These are phyloP conservation scores for Gymnopilus junonius DNA, from an alignment of 768 basidiomycete genomes.

Conservation along the genomic window DNA sequence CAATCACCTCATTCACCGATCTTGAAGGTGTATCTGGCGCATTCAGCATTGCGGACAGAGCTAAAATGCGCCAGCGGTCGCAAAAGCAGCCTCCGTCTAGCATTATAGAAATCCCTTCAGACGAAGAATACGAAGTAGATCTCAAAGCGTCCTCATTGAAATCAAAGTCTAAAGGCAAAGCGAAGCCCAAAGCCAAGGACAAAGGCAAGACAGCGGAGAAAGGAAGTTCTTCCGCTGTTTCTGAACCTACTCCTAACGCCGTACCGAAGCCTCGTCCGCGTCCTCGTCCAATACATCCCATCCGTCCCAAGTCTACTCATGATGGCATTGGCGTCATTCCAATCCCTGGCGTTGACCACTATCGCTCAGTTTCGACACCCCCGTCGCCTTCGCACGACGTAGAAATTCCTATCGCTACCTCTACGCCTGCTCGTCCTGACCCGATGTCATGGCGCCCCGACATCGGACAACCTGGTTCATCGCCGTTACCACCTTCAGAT, in stretches of 20 bases:
- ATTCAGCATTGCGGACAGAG: slow-evolving; percentile 56
- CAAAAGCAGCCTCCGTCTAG: slow-evolving; percentile 30
- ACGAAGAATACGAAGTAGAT: slow-evolving; percentile 40
- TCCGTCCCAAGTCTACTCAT: slow-evolving; percentile 3
- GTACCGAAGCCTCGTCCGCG: slow-evolving; percentile 13
- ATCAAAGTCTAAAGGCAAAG: slow-evolving; percentile 26
- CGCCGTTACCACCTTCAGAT: slow-evolving; percentile 37
- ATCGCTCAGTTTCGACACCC: neutral
- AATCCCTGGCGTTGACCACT: neutral
- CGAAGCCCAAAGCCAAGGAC: slow-evolving; percentile 29
- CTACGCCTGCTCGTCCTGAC: slow-evolving; percentile 3
- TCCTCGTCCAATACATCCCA: slow-evolving; percentile 20
- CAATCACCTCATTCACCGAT: slow-evolving; percentile 6
- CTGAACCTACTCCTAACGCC: neutral
- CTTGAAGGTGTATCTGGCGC: slow-evolving; percentile 18
- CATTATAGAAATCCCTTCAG: slow-evolving; percentile 50
- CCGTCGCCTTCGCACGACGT: slow-evolving; percentile 9
- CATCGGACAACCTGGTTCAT: slow-evolving; percentile 5
- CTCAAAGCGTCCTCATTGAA: slow-evolving; percentile 35
- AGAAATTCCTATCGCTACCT: slow-evolving; percentile 24
- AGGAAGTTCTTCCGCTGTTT: neutral
- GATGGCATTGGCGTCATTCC: slow-evolving; percentile 1
- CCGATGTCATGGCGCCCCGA: neutral
- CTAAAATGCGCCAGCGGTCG: slow-evolving; percentile 56
- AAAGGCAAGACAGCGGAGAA: slow-evolving; percentile 8